Evolutionary conservation across 2,329 filamentous ascomycete genomes (phyloP), one percentile per base, ranked within the genome.

Genomic region (Tricladium varicosporioides): DNA sequence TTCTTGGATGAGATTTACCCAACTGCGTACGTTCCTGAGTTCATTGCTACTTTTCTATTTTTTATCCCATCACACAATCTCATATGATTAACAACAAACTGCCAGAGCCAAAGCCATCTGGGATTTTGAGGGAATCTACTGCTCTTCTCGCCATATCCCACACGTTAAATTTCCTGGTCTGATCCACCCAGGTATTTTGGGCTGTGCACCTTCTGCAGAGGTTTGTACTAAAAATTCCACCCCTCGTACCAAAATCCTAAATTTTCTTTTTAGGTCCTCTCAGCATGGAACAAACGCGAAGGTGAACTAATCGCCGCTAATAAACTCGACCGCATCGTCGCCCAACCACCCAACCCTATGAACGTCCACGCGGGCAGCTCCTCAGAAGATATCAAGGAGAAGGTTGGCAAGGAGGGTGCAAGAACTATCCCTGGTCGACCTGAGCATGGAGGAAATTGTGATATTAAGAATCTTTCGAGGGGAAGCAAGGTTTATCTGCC

Each of bases 181-280:
- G 32, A 96, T 96, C 69, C 92, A 96, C 71, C 92, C 92, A 0
- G 92, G 92, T 3, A 96, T 97, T 62, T 77, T 97, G 9, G 92
- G 92, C 15, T 96, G 91, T 68, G 92, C 92, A 0, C 92, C 92
- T 0, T 93, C 89, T 0, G 76, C 84, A 2, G 66, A 70, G 57
- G 66, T 66, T 14, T 16, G 60, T 62, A 19, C 10, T 15, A 8
- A 19, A 48, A n/a, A n/a, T 11, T 53, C 32, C 18, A 11, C 5
- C 5, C 13, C 14, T 19, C 27, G 1, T 8, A 49, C 14, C 19
- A 15, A 33, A 10, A 47, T 18, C 13, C 51, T 27, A 44, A 47
- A 16, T 15, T 15, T 14, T 48, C 7, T n/a, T 9, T 36, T 7
- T 46, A 69, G 65, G 77, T 97, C 14, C 82, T 96, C 10, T 83